Evolutionary conservation across 75 land plant species (phyloP).

Genomic region (Cupressus sempervirens): DNA sequence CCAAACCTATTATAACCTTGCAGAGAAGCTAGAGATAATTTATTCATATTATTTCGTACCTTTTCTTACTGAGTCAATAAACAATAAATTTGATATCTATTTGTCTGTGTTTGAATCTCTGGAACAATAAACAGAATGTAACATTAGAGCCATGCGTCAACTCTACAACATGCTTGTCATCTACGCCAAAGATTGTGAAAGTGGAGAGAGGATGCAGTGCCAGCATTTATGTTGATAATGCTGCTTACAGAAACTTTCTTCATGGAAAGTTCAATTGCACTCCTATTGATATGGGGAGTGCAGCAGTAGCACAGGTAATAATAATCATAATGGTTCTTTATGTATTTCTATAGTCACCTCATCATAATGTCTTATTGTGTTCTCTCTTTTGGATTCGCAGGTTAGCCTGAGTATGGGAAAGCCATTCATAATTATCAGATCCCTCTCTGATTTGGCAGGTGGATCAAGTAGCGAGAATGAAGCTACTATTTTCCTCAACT

Average conservation of each 20-base stretch:
- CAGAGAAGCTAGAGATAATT: constrained; percentile 13
- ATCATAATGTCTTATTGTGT: neutral
- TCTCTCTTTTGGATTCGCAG: constrained; percentile 1
- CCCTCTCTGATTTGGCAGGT: constrained; percentile 30
- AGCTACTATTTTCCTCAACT: constrained; percentile 3
- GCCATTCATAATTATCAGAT: constrained; percentile 22
- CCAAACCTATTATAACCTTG: neutral
- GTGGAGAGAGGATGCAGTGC: constrained; percentile 18
- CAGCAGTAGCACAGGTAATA: constrained; percentile 19
- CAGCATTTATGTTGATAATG: constrained; percentile 20
- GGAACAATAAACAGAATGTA: neutral
- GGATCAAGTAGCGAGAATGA: constrained; percentile 11
- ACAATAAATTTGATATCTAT: neutral
- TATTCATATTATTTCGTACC: neutral
- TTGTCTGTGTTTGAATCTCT: neutral
- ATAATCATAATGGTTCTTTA: neutral
- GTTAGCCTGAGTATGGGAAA: constrained; percentile 3
- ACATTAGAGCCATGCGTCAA: constrained; percentile 6
- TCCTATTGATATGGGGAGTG: constrained; percentile 22
- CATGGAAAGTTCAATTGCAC: constrained; percentile 14
- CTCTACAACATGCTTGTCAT: neutral
- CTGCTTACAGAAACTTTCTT: constrained; percentile 19
- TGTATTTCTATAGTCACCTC: neutral
- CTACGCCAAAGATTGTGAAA: constrained; percentile 13
- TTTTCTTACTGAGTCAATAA: neutral